Evolutionary conservation across 345 rosid genomes (phyloP), one percentile per base, ranked within the genome.

Genomic region (Euclidium syriacum): DNA sequence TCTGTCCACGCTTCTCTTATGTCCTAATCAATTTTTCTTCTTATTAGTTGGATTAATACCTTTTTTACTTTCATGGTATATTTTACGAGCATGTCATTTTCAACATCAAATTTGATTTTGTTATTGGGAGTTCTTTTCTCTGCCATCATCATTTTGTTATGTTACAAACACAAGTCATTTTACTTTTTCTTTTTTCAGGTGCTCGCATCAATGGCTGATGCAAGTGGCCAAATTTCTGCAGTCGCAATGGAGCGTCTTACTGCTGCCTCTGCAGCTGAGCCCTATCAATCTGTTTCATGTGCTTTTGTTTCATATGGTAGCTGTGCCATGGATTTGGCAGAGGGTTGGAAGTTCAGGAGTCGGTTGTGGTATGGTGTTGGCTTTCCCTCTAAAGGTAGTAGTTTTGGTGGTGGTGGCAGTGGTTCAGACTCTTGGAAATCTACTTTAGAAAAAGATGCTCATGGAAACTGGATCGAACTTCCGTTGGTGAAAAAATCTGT

Each of bases 231-330:
- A 80, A 85, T 90, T 63, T 90, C 99, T 68, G 82, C 91, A 38
- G 67, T 82, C 61, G 86, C 74, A 54, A 87, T 95, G 97, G 99
- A 95, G 77, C 90, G 97, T 57, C 89, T 95, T 36, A 83, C 95
- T 56, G 97, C 97, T 51, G 99, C 94, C 0, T 87, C 92, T 41
- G 99, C 97, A 59, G 96, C 97, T 34, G 99, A 95, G 62, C 97
- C 99, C 62, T 95, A 88, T 74, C 92, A 82, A 67, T 90, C 97
- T 49, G 99, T 95, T 81, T 83, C 91, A 62, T 90, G 89, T 77
- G 95, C 99, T 71, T 90, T 90, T 80, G 97, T 86, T 71, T 95
- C 99, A 61, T 95, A 88, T 77, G 99, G 99, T 66, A 90, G 97
- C 68, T 87, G 90, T 77, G 84, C 89, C 44, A 76, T 77, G 82